Base-by-base conservation (phyloP, 192 early-diverging fungal species). In the Podila horticola region DNA sequence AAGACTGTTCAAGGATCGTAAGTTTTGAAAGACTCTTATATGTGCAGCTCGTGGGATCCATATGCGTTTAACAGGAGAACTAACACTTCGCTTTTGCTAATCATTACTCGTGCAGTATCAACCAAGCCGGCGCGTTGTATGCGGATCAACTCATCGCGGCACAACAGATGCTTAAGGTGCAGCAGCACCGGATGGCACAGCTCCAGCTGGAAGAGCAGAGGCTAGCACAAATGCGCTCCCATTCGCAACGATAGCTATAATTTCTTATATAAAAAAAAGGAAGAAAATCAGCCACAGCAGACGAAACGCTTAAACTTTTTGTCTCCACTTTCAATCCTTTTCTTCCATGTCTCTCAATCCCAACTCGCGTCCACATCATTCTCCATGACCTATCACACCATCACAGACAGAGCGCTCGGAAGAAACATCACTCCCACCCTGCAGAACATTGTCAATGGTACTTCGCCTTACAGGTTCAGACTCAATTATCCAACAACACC, bases 1-100 rank as follows among this genome's bases (percentile, higher is more conserved):
- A 68, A 65, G 30, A 65, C 62, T 5, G 67, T 81, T 5, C 66
- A 81, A 64, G 77, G 77, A 69, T 72, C 59, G 77, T 81, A 81
- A 63, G 58, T 60, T 26, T 45, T 26, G n/a, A 33, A 38, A 22
- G 36, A n/a, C 10, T 63, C 24, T 48, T 60, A 8, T 29, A 17
- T 24, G 31, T 29, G 58, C 8, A 26, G 31, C 34, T 57, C 26
- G 66, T 50, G 22, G 3, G 30, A 38, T 69, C 19, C 9, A 2
- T 12, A 12, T 10, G 34, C 7, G 26, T n/a, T 33, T 11, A 61
- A 61, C 31, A 20, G 50, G 28, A 15, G 9, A 50, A 15, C n/a
- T 55, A 22, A 19, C 2, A 0, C 26, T 31, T 20, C 33, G 28
- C 28, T 30, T 31, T 20, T 60, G 7, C 13, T 48, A 13, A 30